These are phyloP conservation scores for Singerocomus inundabilis DNA, from an alignment of 1,284 basidiomycete genomes.

Conservation along the genomic window DNA sequence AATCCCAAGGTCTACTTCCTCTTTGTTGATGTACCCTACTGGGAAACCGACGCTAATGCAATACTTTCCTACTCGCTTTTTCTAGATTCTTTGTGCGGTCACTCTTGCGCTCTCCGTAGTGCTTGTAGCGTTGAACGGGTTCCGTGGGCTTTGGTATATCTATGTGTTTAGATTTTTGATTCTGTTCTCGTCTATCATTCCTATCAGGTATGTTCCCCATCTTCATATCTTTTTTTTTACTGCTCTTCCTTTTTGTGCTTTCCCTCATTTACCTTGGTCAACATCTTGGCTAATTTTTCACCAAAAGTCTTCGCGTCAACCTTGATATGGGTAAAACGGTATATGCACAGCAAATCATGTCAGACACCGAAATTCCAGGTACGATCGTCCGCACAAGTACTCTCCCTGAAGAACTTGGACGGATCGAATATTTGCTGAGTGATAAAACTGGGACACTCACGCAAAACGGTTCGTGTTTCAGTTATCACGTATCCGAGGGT, in stretches of 20 bases:
- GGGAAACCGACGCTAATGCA: background rate
- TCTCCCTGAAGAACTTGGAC: constrained; percentile 93
- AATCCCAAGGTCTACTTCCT: background rate
- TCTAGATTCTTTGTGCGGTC: constrained; percentile 88
- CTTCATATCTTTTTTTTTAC: background rate
- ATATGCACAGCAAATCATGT: constrained; percentile 94
- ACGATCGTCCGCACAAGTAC: constrained; percentile 98
- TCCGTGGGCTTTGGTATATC: constrained; percentile 94
- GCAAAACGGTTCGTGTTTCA: constrained; percentile 75
- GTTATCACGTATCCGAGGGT: background rate
- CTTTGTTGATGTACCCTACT: background rate
- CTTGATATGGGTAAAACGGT: constrained; percentile 99
- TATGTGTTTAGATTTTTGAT: constrained; percentile 98
- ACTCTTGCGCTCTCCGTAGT: constrained; percentile 91
- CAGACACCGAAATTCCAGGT: constrained; percentile 87
- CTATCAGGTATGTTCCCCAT: constrained; percentile 76
- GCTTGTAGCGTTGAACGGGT: constrained; percentile 95
- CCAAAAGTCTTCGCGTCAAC: constrained; percentile 87
- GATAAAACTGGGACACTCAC: constrained; percentile 99
- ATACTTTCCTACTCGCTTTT: background rate
- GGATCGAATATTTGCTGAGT: constrained; percentile 93
- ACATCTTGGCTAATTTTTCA: constrained; percentile 1
- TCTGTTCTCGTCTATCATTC: constrained; percentile 97
- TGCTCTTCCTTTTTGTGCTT: too few relatives aligned
- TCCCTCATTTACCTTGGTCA: background rate